Percentiles rank a stretch among this genome's conserved stretches.
Conservation (phyloP, 2,329 filamentous ascomycete species). For the Pseudocercospora macadamiae region DNA sequence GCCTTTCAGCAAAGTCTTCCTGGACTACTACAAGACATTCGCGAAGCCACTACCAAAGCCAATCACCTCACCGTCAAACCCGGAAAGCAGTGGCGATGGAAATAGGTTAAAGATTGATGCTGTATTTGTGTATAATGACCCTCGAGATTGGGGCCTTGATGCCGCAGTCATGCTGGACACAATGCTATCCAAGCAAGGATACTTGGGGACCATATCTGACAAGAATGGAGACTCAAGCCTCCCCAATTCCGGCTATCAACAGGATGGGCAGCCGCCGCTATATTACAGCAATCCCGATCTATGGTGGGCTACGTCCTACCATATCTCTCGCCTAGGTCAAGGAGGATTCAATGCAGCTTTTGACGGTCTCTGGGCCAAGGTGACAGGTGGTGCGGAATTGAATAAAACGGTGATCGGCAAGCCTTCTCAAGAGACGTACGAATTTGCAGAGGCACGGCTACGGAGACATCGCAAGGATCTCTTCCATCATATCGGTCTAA, state of each 20-base stretch:
- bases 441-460: constrained; percentile 78
- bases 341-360: constrained; percentile 86
- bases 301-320: constrained; percentile 84
- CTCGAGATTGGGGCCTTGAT: constrained; percentile 93
- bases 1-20: constrained; percentile 75
- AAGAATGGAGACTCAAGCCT: constrained; percentile 69
- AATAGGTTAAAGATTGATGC: constrained; percentile 77
- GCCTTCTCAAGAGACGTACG: constrained; percentile 75
- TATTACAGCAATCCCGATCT: constrained; percentile 92
- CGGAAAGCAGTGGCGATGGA: constrained; percentile 20
- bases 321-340: constrained; percentile 84
- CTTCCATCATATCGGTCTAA: constrained; percentile 42
- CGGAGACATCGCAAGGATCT: constrained; percentile 59
- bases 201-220: constrained; percentile 76
- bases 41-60: constrained; percentile 61
- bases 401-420: constrained; percentile 75
- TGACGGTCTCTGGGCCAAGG: constrained; percentile 74
- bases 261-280: constrained; percentile 76
- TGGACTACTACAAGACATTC: constrained; percentile 62
- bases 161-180: constrained; percentile 82
- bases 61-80: constrained; percentile 43
- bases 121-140: constrained; percentile 93
- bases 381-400: constrained; percentile 62
- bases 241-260: constrained; percentile 77
- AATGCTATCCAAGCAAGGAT: constrained; percentile 75